Base-by-base conservation (phyloP, 2,329 filamentous ascomycete species). In the Claviceps pazoutovae region DNA sequence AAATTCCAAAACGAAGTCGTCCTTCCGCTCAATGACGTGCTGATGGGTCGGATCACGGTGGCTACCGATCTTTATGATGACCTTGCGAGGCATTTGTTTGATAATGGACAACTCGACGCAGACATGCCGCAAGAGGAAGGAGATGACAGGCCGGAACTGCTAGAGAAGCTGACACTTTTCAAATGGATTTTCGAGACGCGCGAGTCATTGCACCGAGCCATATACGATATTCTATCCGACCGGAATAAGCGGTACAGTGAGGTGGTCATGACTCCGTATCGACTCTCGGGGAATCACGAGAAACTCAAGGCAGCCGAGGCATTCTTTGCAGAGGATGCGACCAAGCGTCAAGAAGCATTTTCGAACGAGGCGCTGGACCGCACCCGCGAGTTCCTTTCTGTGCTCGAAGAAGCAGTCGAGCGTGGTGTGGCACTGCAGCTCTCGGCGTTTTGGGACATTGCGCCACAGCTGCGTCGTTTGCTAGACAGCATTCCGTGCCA, bases 161-260 rank as follows among this genome's bases (percentile, higher is more conserved):
- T 97, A 2, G 93, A 98, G 67, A 95, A 95, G 68, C 75, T 98
- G 13, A 97, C 91, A 0, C 78, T 96, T 47, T 75, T 97, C 14
- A 98, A 97, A 62, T 97, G 93, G 90, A 82, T 97, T 8, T 97
- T 96, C 60, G 93, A 98, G 65, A 85, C 86, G 1, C 83, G 90
- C n/a, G 93, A 98, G 68, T 76, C 79, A 46, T 74, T 97, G 8
- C 84, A 97, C 68, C 83, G 87, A 44, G 86, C 88, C 60, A 79
- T 91, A 50, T 95, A 88, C 62, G 86, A 94, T 59, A 71, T 97
- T 11, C 78, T 95, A 37, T 83, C 82, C 19, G 87, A 90, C 64
- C 85, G 90, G 49, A 93, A 95, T 61, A 79, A 89, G 53, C 83
- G 88, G 37, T 97, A 95, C 66, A 83, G 86, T 57, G 82, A 86